Conservation (phyloP, 1,139 yeast species). For the Hansenula sp. region DNA sequence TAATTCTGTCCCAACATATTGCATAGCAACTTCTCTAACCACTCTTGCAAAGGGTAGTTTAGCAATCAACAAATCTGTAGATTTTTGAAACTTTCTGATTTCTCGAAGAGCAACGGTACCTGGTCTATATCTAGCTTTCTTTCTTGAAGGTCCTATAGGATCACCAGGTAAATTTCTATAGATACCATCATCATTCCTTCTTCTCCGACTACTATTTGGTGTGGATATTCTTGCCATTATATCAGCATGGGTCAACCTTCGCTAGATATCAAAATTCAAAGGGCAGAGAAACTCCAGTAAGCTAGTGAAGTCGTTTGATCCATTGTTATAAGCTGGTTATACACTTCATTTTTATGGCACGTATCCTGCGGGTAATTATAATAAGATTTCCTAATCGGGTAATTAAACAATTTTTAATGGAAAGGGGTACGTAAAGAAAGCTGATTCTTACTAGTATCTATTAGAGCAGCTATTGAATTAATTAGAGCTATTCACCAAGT, state of each 20-base stretch:
- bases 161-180: slow-evolving; percentile 50
- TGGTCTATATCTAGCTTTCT: slow-evolving; percentile 56
- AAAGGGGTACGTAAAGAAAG: too few relatives aligned
- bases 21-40: slow-evolving; percentile 72
- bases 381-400: slow-evolving; percentile 8
- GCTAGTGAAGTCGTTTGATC: too few relatives aligned
- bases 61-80: slow-evolving; percentile 71
- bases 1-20: slow-evolving; percentile 46
- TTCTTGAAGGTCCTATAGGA: slow-evolving; percentile 29
- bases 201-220: slow-evolving; percentile 1
- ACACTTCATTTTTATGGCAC: neutral
- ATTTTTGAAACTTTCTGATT: slow-evolving; percentile 71
- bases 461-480: too few relatives aligned
- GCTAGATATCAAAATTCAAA: neutral
- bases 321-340: too few relatives aligned
- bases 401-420: too few relatives aligned
- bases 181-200: slow-evolving; percentile 27
- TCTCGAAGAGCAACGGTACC: slow-evolving; percentile 77
- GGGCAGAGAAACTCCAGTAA: too few relatives aligned
- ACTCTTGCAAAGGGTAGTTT: slow-evolving; percentile 91
- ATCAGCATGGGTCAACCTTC: neutral
- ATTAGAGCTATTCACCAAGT: too few relatives aligned
- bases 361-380: slow-evolving; percentile 15
- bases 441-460: too few relatives aligned
- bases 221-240: slow-evolving; percentile 14